Conservation (phyloP, 768 basidiomycete genomes). For the Chiua virens region DNA sequence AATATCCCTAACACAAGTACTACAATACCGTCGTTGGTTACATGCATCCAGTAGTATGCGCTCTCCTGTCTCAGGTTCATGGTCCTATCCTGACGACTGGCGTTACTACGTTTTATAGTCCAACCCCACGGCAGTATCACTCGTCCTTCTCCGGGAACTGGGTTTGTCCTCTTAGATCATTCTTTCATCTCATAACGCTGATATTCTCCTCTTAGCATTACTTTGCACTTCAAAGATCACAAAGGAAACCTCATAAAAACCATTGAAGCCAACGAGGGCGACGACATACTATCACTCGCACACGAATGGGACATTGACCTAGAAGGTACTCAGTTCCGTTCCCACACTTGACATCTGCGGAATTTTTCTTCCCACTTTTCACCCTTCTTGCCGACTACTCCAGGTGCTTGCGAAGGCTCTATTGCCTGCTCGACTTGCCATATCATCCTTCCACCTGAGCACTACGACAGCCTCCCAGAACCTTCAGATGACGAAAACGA, state of each 20-base stretch:
- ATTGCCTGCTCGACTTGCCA: slow-evolving; percentile 98
- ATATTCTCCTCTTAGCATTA: slow-evolving; percentile 57
- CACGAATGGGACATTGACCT: slow-evolving; percentile 96
- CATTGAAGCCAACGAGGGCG: slow-evolving; percentile 90
- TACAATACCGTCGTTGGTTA: slow-evolving; percentile 9
- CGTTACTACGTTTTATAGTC: background rate
- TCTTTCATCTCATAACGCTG: background rate
- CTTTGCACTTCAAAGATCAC: slow-evolving; percentile 85
- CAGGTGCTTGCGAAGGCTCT: slow-evolving; percentile 96
- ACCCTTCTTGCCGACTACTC: background rate
- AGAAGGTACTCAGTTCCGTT: slow-evolving; percentile 61
- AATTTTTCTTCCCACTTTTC: background rate
- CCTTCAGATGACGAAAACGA: slow-evolving; percentile 98
- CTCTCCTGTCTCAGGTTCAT: background rate
- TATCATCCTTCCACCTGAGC: slow-evolving; percentile 63
- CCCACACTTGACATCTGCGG: background rate
- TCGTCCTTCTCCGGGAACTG: slow-evolving; percentile 68
- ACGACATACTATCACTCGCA: slow-evolving; percentile 86
- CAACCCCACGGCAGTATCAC: slow-evolving; percentile 51
- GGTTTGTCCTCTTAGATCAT: slow-evolving; percentile 40
- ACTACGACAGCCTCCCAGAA: slow-evolving; percentile 86
- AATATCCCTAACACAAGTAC: background rate
- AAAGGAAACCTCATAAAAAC: slow-evolving; percentile 84
- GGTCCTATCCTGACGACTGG: background rate
- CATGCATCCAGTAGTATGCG: slow-evolving; percentile 19